phyloP scores from a whole-genome alignment of 73 alveolate genomes.

The Paramecium primaurelia region DNA sequence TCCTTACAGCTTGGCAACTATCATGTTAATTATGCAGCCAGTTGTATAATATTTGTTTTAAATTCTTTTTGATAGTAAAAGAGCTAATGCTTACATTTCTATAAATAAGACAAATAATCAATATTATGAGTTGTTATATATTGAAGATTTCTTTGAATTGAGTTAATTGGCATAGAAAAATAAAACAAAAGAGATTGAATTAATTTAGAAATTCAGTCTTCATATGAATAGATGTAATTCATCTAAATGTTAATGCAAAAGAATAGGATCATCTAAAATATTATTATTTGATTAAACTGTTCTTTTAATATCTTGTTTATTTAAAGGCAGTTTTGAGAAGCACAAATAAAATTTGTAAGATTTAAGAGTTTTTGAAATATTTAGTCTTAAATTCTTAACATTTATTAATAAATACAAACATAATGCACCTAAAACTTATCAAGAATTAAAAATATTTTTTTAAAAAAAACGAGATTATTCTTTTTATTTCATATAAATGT shows the following conservation, averaged over 20 bases:
- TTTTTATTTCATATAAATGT: background rate
- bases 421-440: constrained; percentile 1
- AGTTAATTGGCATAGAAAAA: background rate
- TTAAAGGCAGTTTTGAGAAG: background rate
- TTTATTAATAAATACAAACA: background rate
- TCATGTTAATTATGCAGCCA: background rate
- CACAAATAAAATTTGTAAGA: background rate
- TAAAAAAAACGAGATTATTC: background rate
- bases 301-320: background rate
- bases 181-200: background rate
- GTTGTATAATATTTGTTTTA: background rate
- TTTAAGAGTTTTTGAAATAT: background rate
- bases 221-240: background rate
- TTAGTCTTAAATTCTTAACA: background rate
- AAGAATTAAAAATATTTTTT: constrained; percentile 20
- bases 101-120: background rate
- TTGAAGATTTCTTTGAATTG: background rate
- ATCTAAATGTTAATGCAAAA: background rate
- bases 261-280: background rate
- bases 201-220: background rate
- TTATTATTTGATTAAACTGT: background rate
- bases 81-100: background rate
- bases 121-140: background rate
- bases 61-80: background rate
- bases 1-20: background rate